These are phyloP conservation scores for Paraphysoderma sedebokerense DNA, from an alignment of 371 early-diverging fungal species.

Conservation along the genomic window DNA sequence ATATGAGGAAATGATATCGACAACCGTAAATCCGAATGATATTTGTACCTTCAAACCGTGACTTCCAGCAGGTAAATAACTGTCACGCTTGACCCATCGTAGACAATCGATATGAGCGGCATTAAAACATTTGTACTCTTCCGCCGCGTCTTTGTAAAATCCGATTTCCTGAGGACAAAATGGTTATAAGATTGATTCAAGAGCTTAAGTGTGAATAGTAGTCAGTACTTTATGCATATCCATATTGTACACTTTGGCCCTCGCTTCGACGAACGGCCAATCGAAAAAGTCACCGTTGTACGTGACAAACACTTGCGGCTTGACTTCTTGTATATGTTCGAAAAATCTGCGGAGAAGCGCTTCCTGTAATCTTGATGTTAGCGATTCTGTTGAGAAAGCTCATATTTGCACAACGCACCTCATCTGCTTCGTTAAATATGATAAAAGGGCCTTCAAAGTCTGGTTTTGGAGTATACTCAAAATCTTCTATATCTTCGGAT, in stretches of 20 bases:
- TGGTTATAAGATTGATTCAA: slow-evolving; percentile 3
- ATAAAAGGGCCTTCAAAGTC: slow-evolving; percentile 94
- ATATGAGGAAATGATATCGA: background rate
- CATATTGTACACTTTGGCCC: slow-evolving; percentile 64
- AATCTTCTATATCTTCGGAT: slow-evolving; percentile 90
- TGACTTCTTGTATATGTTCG: slow-evolving; percentile 69
- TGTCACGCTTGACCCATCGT: slow-evolving; percentile 99
- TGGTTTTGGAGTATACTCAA: slow-evolving; percentile 95
- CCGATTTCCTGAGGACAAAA: slow-evolving; percentile 58
- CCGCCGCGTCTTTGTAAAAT: slow-evolving; percentile 57
- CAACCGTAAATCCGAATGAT: background rate
- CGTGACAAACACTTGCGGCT: slow-evolving; percentile 90
- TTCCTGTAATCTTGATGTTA: slow-evolving; percentile 13
- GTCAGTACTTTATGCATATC: slow-evolving; percentile 51
- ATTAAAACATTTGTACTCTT: slow-evolving; percentile 71
- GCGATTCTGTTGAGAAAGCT: background rate
- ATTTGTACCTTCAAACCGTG: slow-evolving; percentile 80
- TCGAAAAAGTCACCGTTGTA: slow-evolving; percentile 99
- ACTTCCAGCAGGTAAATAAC: slow-evolving; percentile 94
- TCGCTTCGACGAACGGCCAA: slow-evolving; percentile 94
- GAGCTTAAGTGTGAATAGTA: background rate
- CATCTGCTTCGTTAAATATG: slow-evolving; percentile 89
- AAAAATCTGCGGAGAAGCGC: slow-evolving; percentile 75
- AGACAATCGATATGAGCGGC: slow-evolving; percentile 98
- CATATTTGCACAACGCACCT: slow-evolving; percentile 23